Base-by-base conservation (phyloP, 495 filamentous ascomycete species). In the Pseudevernia furfuracea region DNA sequence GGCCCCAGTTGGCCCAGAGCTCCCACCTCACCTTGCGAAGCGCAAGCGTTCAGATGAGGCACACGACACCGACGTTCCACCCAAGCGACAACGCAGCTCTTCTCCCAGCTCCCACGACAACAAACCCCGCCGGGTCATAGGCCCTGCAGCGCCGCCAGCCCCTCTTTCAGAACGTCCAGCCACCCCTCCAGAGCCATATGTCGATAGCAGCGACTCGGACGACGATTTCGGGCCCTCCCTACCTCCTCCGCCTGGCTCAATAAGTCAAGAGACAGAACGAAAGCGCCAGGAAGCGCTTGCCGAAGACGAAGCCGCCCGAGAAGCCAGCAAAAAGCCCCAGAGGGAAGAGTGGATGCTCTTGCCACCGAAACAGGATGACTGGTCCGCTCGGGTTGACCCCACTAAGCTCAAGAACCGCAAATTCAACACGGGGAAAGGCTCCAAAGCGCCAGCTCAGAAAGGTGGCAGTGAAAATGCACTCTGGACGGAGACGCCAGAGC, bases 311-410 rank as follows among this genome's bases (percentile, higher is more conserved):
- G 73, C 71, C 28, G 67, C 71, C 53, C 64, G 71, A 38, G 53
- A 69, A 19, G 73, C 75, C 8, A 70, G 76, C 9, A 75, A 79
- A 61, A 81, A 80, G 66, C 74, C 73, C 23, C 79, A 82, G 64
- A 85, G 94, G 61, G 94, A 96, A 76, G 86, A 90, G 69, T 98
- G 94, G 94, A 98, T 98, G 94, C 80, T 93, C 37, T 83, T 87
- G 10, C 94, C 93, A 0, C 94, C 94, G 0, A 83, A 82, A 6
- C 75, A 80, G 34, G 78, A 80, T 38, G 85, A 84, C 68, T 82
- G 81, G 75, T 77, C 82, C 32, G 78, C 82, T 9, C 86, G 87
- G 48, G 85, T 89, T 60, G 93, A 97, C 74, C 91, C 94, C 2
- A 94, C 92, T 4, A 89, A 91, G 65, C 76, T 92, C 38, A 85